Percentiles rank a stretch among this genome's conserved stretches.
Conservation (phyloP, 208 protist genomes). For the Giardia muris region DNA sequence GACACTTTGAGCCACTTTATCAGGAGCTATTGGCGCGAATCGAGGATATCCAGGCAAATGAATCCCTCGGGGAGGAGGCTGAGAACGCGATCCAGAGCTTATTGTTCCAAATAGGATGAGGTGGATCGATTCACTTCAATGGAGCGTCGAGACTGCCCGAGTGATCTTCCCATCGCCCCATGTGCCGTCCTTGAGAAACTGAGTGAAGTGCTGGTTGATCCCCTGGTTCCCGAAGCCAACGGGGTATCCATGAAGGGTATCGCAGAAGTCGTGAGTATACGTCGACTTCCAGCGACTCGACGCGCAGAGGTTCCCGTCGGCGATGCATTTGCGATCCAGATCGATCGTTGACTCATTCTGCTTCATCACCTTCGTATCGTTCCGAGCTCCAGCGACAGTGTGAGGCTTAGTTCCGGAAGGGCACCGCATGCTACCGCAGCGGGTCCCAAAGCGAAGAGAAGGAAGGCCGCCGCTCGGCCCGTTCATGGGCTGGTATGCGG, state of each 20-base stretch:
- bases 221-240: not conserved
- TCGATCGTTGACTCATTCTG: not conserved
- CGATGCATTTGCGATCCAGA: not conserved
- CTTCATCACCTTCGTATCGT: not conserved
- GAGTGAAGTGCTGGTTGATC: not conserved
- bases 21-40: too few species aligned
- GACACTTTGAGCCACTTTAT: too few species aligned
- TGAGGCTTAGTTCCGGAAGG: not conserved
- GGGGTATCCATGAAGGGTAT: not conserved
- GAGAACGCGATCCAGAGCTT: too few species aligned
- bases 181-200: not conserved
- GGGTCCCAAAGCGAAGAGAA: not conserved
- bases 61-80: too few species aligned
- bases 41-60: too few species aligned
- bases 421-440: not conserved
- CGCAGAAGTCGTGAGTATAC: not conserved
- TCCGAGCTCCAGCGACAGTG: not conserved
- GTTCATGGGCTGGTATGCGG: not conserved
- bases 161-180: not conserved
- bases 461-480: not conserved
- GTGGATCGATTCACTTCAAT: too few species aligned
- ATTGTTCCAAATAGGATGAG: too few species aligned
- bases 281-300: not conserved
- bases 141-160: not conserved
- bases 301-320: not conserved